Evolutionary conservation across 441 rosid genomes (phyloP).

Genomic region (Arabidopsis hybrid): DNA sequence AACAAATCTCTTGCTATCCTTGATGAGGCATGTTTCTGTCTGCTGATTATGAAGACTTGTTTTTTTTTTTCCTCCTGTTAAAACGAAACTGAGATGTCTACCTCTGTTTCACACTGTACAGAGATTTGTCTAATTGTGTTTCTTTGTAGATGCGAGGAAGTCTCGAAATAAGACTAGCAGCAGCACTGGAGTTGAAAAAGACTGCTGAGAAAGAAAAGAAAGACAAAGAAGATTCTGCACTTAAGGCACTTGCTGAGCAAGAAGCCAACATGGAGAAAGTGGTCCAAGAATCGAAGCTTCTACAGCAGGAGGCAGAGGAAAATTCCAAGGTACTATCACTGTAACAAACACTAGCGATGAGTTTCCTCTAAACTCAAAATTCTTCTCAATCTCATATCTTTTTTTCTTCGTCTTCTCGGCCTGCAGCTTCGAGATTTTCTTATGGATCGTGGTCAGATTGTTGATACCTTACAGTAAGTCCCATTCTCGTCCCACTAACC

Average conservation of each 20-base stretch:
- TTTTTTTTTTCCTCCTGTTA: not conserved
- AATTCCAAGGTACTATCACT: slow-evolving; percentile 72
- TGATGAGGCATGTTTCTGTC: slow-evolving; percentile 60
- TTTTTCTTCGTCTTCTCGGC: not conserved
- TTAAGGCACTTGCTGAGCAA: slow-evolving; percentile 61
- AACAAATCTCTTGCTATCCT: slow-evolving; percentile 71
- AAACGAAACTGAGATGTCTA: not conserved
- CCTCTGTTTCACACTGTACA: not conserved
- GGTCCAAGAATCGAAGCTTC: slow-evolving; percentile 67
- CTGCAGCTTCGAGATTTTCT: slow-evolving; percentile 84
- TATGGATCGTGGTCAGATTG: slow-evolving; percentile 77
- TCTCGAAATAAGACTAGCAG: slow-evolving; percentile 63
- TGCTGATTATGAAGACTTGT: not conserved
- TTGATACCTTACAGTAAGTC: slow-evolving; percentile 91
- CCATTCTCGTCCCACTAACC: slow-evolving; percentile 11
- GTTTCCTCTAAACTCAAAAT: slow-evolving; percentile 6
- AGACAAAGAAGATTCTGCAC: slow-evolving; percentile 68
- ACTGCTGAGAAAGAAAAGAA: slow-evolving; percentile 68
- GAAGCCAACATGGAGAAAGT: slow-evolving; percentile 76
- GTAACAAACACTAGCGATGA: not conserved
- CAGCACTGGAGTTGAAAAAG: slow-evolving; percentile 63
- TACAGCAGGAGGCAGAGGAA: slow-evolving; percentile 75
- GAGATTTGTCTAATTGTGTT: slow-evolving; percentile 17
- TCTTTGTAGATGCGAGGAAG: slow-evolving; percentile 64
- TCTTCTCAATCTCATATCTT: slow-evolving; percentile 33